Conservation (phyloP, 148 eudicot species). For the Chenopodium quinoa region DNA sequence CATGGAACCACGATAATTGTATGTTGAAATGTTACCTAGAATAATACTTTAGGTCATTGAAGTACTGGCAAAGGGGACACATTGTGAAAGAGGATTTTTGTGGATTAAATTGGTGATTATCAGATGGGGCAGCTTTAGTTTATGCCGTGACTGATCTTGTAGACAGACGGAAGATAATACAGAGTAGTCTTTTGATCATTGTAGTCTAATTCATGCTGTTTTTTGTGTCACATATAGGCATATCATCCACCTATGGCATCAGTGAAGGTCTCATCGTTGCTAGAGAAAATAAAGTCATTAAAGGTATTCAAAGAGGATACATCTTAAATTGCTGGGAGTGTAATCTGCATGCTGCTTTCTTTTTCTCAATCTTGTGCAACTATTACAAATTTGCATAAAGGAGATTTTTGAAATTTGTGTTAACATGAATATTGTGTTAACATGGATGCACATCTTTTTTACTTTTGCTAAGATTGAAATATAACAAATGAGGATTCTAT, state of each 20-base stretch:
- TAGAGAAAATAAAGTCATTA: slow-evolving; percentile 68
- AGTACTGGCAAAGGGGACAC: not conserved
- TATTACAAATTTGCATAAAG: too few species aligned
- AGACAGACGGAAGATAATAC: not conserved
- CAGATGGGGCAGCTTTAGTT: not conserved
- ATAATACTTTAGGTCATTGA: not conserved
- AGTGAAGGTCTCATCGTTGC: slow-evolving; percentile 53
- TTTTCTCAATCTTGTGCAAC: not conserved
- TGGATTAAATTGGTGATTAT: not conserved
- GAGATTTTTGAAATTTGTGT: not conserved
- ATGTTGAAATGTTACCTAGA: not conserved
- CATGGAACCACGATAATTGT: slow-evolving; percentile 4
- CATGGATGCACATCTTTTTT: not conserved
- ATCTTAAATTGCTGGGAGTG: not conserved
- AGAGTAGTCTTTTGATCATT: slow-evolving; percentile 1
- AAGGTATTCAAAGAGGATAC: slow-evolving; percentile 54
- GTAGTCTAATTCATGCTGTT: not conserved
- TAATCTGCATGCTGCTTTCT: not conserved
- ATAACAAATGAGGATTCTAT: not conserved
- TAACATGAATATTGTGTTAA: not conserved
- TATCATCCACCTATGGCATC: slow-evolving; percentile 62
- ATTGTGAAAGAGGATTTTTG: not conserved
- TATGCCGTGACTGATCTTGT: not conserved
- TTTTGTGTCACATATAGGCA: slow-evolving; percentile 43
- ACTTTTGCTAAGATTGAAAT: not conserved